Base-by-base conservation (phyloP, 495 filamentous ascomycete genomes). In the Penicillium waksmanii region DNA sequence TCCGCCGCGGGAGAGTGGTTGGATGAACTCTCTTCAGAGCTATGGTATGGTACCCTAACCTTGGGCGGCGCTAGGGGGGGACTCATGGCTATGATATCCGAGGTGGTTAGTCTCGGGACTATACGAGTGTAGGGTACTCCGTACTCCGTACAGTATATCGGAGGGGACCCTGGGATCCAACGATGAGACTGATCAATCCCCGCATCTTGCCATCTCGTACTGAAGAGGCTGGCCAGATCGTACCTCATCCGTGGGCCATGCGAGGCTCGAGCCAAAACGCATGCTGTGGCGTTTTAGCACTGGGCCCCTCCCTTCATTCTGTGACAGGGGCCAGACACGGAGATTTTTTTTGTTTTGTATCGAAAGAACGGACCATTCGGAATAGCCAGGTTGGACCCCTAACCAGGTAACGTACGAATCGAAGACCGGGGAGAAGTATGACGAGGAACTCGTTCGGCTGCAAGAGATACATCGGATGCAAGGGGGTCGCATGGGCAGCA, bases 381-480 rank as follows among this genome's bases (percentile, higher is more conserved):
- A 62, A 66, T 60, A 12, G 17, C 38, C 54, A 27, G 46, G 17
- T 31, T 42, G 27, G 51, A 54, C 60, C 65, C 61, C 61, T 63
- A 60, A 59, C 42, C 50, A 64, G 61, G 64, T 69, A 69, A 69
- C 64, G 55, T 51, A 33, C 34, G 33, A 52, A 36, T 34, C 27
- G 31, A 36, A 38, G 35, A 10, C 13, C n/a, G 19, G 12, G 17
- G 51, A 40, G 51, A 12, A 55, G 66, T 64, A 64, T 64, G 64
- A 66, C 61, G 60, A 57, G 55, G 27, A 38, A 19, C 23, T 60
- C 19, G 35, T 51, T 61, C 52, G 35, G 35, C 55, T 53, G 58
- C 51, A 55, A 48, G 46, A 47, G 56, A 61, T 66, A 63, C 50
- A 66, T 62, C 63, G 40, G 46, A 66, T 66, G 64, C 61, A 66